Base-by-base conservation (phyloP, 805 yeast genomes). In the Saccharomycopsis fodiens region DNA sequence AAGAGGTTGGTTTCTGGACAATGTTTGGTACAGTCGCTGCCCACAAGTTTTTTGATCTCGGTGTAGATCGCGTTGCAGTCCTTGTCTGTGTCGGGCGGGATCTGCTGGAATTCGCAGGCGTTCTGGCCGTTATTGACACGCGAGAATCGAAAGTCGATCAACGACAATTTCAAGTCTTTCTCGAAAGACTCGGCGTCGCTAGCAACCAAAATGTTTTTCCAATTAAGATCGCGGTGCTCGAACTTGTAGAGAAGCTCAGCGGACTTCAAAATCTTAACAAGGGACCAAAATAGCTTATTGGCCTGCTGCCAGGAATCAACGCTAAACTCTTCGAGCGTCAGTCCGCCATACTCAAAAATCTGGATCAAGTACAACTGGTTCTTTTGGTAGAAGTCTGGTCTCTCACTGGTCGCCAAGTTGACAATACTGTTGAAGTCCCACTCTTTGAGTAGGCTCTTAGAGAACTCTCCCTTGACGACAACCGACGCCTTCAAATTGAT, bases 191-290 rank as follows among this genome's bases (percentile, higher is more conserved):
- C 3, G n/a, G 21, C 37, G 7, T 42, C 32, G n/a, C 45, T 44
- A 23, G 37, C 51, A 15, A 82, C 63, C 13, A 79, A 63, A 44
- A 82, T 65, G 55, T 82, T 82, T 10, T 81, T 80, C 71, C 82
- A 69, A 51, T 79, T 82, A 48, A 83, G 60, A 58, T 82, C 85
- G 39, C 91, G 67, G 55, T 83, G 91, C 60, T 82, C 89, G 60
- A 82, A 82, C 50, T 71, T 66, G 48, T 65, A 63, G 31, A 62
- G 56, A 13, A 64, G 59, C 58, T 83, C 88, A 1, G 77, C 81
- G 7, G 60, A 61, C 21, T 73, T 69, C 21, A 82, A 59, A 3
- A 68, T 59, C n/a, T 64, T 59, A 1, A 68, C 76, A 21, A 78
- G 62, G 50, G 69, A 69, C 76, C 79, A 73, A 53, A 82, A 79